phyloP scores from a whole-genome alignment of 345 rosid genomes.

The Pelargonium nanum region DNA sequence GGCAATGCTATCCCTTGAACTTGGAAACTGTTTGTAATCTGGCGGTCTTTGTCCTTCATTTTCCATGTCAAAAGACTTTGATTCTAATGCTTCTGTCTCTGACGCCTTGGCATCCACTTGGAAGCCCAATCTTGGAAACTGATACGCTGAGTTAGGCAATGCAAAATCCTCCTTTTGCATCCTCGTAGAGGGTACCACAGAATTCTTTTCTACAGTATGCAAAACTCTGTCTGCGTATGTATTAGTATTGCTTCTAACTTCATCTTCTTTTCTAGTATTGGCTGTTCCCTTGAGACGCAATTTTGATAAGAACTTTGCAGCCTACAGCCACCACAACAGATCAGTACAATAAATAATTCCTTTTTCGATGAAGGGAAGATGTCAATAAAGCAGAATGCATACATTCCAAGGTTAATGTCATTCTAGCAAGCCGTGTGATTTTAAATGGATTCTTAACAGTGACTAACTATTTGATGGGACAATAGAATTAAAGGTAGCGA shows the following conservation, averaged over 20 bases:
- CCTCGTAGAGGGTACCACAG: constrained; percentile 16
- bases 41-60: constrained; percentile 26
- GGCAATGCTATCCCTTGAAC: constrained; percentile 23
- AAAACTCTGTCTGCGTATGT: constrained; percentile 14
- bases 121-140: constrained; percentile 16
- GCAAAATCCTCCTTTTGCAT: constrained; percentile 20
- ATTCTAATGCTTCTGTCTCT: constrained; percentile 23
- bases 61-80: constrained; percentile 22
- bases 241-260: constrained; percentile 14
- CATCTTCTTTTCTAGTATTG: too few species aligned
- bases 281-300: constrained; percentile 36
- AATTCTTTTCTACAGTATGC: constrained; percentile 19
- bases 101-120: constrained; percentile 20
- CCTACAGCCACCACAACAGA: constrained; percentile 29
- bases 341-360: constrained; percentile 3
- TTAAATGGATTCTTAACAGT: too few species aligned
- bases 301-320: constrained; percentile 53
- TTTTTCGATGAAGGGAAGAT: too few species aligned
- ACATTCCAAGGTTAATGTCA: neutral
- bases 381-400: constrained; percentile 1
- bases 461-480: too few species aligned
- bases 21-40: constrained; percentile 19
- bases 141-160: constrained; percentile 18
- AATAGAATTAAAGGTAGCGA: too few species aligned
- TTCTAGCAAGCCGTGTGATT: neutral